Base-by-base conservation (phyloP, 208 protist genomes). In the Wallacemonas sp. region DNA sequence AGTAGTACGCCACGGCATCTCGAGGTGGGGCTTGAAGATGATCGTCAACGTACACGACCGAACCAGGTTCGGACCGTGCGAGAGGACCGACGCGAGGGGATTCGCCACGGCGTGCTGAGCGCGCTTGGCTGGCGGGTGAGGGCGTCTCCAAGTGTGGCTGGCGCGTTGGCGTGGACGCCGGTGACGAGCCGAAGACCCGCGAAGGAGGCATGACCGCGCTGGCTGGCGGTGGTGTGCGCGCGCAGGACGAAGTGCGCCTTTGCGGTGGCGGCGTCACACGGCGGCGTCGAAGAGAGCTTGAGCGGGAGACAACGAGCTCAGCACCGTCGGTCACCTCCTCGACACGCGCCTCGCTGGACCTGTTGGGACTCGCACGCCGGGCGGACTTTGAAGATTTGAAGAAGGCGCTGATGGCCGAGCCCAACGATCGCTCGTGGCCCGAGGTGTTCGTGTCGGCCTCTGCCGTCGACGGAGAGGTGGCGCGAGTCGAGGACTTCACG, bases 401-500 rank as follows among this genome's bases (percentile, higher is more conserved):
- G 45, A 53, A 53, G 45, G 45, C 26, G 19, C 24, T 26, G 21
- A 53, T 53, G 10, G 45, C 45, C 5, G 45, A 53, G 17, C 24
- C 45, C 19, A 26, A 53, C 17, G 41, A 24, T 9, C 41, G 41
- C 19, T 46, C 41, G 41, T 46, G 41, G 41, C 41, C 19, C n/a
- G n/a, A n/a, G n/a, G n/a, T n/a, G n/a, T n/a, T n/a, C n/a, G n/a
- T n/a, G n/a, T n/a, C n/a, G n/a, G n/a, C n/a, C n/a, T n/a, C n/a
- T n/a, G n/a, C n/a, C n/a, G n/a, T n/a, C n/a, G 41, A 12, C 5
- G 15, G 41, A 26, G 41, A 26, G 9, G 6, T n/a, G 5, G 41
- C 24, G 24, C 5, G 12, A 45, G 39, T 19, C 3, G 10, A 8
- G 39, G 66, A 38, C 19, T 34, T 22, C 1, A 91, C 59, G 4